Evolutionary conservation across 2,329 filamentous ascomycete species (phyloP), one percentile per base, ranked within the genome.

Genomic region (Fusarium citri): DNA sequence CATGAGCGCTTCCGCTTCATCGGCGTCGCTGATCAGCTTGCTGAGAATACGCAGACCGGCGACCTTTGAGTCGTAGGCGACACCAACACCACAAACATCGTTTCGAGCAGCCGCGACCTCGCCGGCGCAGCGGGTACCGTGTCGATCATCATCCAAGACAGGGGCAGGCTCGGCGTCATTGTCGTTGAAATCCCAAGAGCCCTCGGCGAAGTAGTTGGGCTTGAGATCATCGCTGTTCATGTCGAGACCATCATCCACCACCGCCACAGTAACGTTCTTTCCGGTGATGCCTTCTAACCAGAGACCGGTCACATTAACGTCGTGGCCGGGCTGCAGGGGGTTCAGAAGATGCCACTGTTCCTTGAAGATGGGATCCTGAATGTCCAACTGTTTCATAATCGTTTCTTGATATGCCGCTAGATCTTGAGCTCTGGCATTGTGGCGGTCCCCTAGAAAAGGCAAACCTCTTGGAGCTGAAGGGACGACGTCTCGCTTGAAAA

Each of bases 261-360:
- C 96, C 57, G 95, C 95, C 4, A 97, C 94, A 2, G 93, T 97
- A 20, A 92, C 88, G 66, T 95, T 95, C 74, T 93, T 89, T 56
- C 96, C 96, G 0, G 95, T 98, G 60, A 98, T 91, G 7, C 94
- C 95, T 73, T 96, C 89, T 73, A 93, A 78, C 96, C 96, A 99
- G 8, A 98, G 86, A 15, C 91, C 94, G 1, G 94, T 97, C n/a
- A 98, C 94, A 76, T 99, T 99, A 76, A 99, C 88, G 78, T 99
- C 96, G 80, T 98, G 93, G 8, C 94, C 95, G 1, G 89, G 78
- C 73, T 97, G 89, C 8, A 92, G 78, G 0, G 92, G 85, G 78
- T 99, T 99, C 83, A 92, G 91, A 48, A 99, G 83, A 85, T 99
- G 96, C 96, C 96, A 99, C 81, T 99, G 96, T 59, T 97, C 92